Evolutionary conservation across 129 eudicot genomes (phyloP).

Genomic region (Flaveria brownii): DNA sequence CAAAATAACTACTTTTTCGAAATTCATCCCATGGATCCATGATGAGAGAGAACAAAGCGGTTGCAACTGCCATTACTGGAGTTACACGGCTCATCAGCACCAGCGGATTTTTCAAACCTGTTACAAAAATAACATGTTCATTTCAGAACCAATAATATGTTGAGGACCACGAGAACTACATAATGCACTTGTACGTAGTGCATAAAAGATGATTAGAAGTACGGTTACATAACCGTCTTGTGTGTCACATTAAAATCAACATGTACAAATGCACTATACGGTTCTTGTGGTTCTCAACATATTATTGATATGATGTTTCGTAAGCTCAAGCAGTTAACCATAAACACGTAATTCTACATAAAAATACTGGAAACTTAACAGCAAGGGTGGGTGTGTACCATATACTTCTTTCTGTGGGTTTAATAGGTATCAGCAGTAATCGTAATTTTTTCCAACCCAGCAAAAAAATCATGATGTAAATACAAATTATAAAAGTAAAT

Average conservation of each 20-base stretch:
- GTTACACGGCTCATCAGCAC: constrained; percentile 87
- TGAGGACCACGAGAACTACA: no score
- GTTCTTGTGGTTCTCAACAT: background rate
- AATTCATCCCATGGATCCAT: constrained; percentile 94
- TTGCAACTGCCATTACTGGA: constrained; percentile 89
- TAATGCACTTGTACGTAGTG: no score
- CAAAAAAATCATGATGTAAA: constrained; percentile 33
- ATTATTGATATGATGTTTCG: background rate
- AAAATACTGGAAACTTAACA: constrained; percentile 6
- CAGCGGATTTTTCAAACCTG: constrained; percentile 90
- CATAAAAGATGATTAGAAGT: no score
- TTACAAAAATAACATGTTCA: constrained; percentile 1
- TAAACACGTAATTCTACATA: background rate
- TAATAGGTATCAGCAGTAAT: constrained; percentile 35
- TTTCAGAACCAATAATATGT: no score
- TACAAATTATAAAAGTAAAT: background rate
- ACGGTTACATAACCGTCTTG: no score
- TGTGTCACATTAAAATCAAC: no score
- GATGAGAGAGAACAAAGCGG: constrained; percentile 70
- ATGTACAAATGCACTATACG: no score
- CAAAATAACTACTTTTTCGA: constrained; percentile 57
- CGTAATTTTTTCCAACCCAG: constrained; percentile 30
- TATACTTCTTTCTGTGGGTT: constrained; percentile 76
- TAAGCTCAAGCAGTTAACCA: constrained; percentile 6
- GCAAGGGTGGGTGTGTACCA: constrained; percentile 55